A percentile compares a stretch with the other conserved stretches of the same genome.
phyloP scores from a whole-genome alignment of 768 basidiomycete genomes.

The Russula virescens region DNA sequence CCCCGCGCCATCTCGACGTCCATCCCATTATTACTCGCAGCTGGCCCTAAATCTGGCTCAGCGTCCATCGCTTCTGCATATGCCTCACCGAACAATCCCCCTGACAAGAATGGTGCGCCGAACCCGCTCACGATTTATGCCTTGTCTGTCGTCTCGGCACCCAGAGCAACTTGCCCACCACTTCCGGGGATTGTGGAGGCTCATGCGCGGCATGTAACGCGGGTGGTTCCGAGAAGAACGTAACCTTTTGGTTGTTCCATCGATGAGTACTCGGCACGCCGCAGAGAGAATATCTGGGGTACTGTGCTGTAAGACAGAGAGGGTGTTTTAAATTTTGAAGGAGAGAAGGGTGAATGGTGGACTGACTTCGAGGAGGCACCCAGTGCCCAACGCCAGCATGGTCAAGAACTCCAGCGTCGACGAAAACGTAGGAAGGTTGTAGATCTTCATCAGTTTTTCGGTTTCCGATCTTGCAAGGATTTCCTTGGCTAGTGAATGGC shows the following conservation, averaged over 20 bases:
- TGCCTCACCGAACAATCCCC: slow-evolving; percentile 72
- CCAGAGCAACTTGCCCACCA: slow-evolving; percentile 48
- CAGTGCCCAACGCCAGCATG: slow-evolving; percentile 76
- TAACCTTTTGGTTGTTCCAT: slow-evolving; percentile 98
- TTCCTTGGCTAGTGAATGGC: slow-evolving; percentile 63
- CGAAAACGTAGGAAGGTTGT: slow-evolving; percentile 71
- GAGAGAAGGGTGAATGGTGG: neutral
- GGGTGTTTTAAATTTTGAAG: neutral
- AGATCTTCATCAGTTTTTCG: slow-evolving; percentile 74
- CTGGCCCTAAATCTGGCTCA: slow-evolving; percentile 28
- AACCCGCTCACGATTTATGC: slow-evolving; percentile 69
- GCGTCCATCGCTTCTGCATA: slow-evolving; percentile 61
- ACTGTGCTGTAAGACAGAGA: neutral
- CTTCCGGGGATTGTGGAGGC: slow-evolving; percentile 43
- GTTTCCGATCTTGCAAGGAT: slow-evolving; percentile 69
- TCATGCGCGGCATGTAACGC: slow-evolving; percentile 69
- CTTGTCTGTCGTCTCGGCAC: slow-evolving; percentile 75
- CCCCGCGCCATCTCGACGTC: slow-evolving; percentile 6
- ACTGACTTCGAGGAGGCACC: slow-evolving; percentile 73
- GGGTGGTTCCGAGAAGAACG: slow-evolving; percentile 81
- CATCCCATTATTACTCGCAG: slow-evolving; percentile 19
- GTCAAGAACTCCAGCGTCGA: slow-evolving; percentile 83
- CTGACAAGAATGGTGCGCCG: slow-evolving; percentile 74
- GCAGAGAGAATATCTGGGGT: neutral
- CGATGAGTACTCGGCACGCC: slow-evolving; percentile 28